Conservation (phyloP, 2,329 filamentous ascomycete species). For the Ascosphaera aggregata region DNA sequence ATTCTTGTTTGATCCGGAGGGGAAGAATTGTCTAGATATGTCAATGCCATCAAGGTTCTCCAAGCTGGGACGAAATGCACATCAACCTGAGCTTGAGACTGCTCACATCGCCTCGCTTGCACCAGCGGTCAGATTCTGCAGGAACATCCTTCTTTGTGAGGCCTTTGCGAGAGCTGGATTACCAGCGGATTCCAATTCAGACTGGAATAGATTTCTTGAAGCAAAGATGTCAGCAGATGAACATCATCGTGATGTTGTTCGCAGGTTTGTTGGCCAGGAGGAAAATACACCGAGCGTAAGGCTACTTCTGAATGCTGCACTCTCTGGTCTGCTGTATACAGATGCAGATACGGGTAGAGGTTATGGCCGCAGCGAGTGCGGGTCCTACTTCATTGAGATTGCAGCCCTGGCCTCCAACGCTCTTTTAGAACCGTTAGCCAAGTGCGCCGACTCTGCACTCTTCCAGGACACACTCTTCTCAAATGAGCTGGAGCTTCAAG, state of each 20-base stretch:
- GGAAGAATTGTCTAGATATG: constrained; percentile 4
- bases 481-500: constrained; percentile 46
- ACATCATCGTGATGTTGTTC: constrained; percentile 13
- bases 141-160: constrained; percentile 35
- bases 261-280: not conserved
- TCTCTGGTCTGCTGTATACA: constrained; percentile 19
- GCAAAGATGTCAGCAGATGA: constrained; percentile 47
- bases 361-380: constrained; percentile 20
- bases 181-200: constrained; percentile 38
- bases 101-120: constrained; percentile 32
- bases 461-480: constrained; percentile 41
- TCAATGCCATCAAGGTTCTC: not conserved
- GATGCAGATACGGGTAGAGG: not conserved
- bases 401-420: constrained; percentile 30
- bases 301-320: constrained; percentile 12
- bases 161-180: constrained; percentile 24
- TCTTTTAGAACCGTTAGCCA: constrained; percentile 26
- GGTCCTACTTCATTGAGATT: constrained; percentile 29
- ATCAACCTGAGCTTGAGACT: not conserved
- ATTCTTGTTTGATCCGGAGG: constrained; percentile 11
- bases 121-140: constrained; percentile 45
- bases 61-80: not conserved
- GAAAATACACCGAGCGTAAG: not conserved
- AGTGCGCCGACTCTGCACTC: constrained; percentile 19
- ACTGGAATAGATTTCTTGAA: constrained; percentile 68